Conservation (phyloP, 805 yeast species). For the Starmera caribaea region DNA sequence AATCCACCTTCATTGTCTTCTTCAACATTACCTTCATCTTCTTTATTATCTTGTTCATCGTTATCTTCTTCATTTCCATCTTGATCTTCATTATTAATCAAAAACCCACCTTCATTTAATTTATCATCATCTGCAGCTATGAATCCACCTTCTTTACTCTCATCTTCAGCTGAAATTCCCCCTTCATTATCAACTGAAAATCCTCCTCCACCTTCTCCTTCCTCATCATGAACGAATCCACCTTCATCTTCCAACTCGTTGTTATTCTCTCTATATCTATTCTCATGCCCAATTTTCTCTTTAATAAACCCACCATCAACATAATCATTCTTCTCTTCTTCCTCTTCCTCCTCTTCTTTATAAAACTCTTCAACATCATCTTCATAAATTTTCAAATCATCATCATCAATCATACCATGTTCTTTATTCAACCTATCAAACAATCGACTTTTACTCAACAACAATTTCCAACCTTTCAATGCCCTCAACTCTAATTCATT, state of each 20-base stretch:
- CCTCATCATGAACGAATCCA: slow-evolving; percentile 2
- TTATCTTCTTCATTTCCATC: slow-evolving; percentile 3
- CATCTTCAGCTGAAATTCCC: not conserved
- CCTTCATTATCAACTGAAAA: slow-evolving; percentile 11
- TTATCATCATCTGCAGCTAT: not conserved
- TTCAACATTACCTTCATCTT: slow-evolving; percentile 3
- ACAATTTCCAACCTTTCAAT: slow-evolving; percentile 33
- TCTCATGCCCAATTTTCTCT: slow-evolving; percentile 1
- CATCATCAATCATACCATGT: slow-evolving; percentile 29
- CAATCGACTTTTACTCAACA: slow-evolving; percentile 34
- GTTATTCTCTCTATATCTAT: slow-evolving; percentile 1
- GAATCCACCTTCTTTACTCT: not conserved
- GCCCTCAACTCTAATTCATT: slow-evolving; percentile 38
- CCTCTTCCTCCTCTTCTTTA: slow-evolving; percentile 7
- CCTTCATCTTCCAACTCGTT: slow-evolving; percentile 4
- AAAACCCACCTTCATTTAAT: slow-evolving; percentile 1
- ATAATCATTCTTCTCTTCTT: slow-evolving; percentile 8
- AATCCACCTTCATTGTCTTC: slow-evolving; percentile 19
- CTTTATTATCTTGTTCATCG: slow-evolving; percentile 3
- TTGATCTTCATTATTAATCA: not conserved
- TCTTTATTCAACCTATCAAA: slow-evolving; percentile 30
- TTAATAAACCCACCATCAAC: slow-evolving; percentile 8
- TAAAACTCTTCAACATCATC: slow-evolving; percentile 9
- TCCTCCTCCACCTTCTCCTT: slow-evolving; percentile 17
- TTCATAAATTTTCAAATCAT: slow-evolving; percentile 6